Evolutionary conservation across 2,329 filamentous ascomycete genomes (phyloP), one percentile per base, ranked within the genome.

Genomic region (Paraphaeosphaeria sporulosa): DNA sequence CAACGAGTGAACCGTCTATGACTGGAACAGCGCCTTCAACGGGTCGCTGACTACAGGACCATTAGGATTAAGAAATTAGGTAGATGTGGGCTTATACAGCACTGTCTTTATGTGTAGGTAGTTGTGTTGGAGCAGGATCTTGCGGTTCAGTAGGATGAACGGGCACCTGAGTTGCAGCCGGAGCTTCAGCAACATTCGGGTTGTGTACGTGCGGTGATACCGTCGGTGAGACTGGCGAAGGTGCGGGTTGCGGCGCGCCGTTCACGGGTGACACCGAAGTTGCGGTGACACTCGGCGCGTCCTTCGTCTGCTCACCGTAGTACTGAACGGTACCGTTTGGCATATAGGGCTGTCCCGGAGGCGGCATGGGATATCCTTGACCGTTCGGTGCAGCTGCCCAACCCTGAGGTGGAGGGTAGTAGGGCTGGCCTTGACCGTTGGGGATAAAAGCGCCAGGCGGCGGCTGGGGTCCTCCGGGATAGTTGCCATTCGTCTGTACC

Each of bases 231-330:
- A 55, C 52, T 7, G 52, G 52, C n/a, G 52, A 55, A 19, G 52
- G 52, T 46, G 19, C 52, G 9, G 42, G 42, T 27, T 55, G 40
- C 27, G 52, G 52, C 19, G 42, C 42, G n/a, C 52, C 52, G 19
- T 55, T 43, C 13, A 55, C 42, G 9, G 52, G 52, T n/a, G 52
- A 55, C n/a, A 55, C 40, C 44, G 56, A 27, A n/a, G 42, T 55
- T 19, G 55, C 50, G 13, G 57, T 59, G 46, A 53, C 54, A 43
- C 19, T 51, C 25, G 50, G 51, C 2, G 51, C 51, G 38, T 58
- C 47, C 40, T 63, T 52, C 80, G 82, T 71, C 85, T 83, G 1
- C 78, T 81, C 19, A 82, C 82, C 34, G 47, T 61, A 57, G 27
- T 57, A 57, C 12, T 43, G 34, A 21, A 47, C 21, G n/a, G n/a